Percentiles rank a stretch among this genome's conserved stretches.
Conservation (phyloP, 1,139 yeast species). For the Suhomyces yuchorum region DNA sequence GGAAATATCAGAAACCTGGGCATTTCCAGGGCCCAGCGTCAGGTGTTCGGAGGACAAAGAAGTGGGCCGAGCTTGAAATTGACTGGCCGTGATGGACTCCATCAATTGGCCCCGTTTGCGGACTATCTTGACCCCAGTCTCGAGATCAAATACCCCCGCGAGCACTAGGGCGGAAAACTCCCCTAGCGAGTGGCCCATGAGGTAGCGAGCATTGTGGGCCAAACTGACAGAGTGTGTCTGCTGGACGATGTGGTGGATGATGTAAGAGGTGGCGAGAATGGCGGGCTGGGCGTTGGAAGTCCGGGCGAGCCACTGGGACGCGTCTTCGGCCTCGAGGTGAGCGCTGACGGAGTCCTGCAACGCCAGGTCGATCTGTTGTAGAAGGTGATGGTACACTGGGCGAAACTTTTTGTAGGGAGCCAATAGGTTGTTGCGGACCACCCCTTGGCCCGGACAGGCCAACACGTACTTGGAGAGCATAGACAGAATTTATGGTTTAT, state of each 20-base stretch:
- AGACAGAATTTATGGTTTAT: neutral
- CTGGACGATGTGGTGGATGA: conserved; percentile 34
- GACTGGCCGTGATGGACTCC: conserved; percentile 27
- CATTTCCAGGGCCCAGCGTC: neutral
- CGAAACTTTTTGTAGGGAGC: conserved; percentile 24
- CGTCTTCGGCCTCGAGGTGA: conserved; percentile 18
- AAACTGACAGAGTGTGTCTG: conserved; percentile 26
- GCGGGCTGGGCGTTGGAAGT: conserved; percentile 68
- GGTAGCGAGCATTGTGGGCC: conserved; percentile 24
- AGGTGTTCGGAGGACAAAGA: neutral
- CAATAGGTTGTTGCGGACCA: conserved; percentile 32
- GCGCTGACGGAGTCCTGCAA: conserved; percentile 53
- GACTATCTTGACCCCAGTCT: conserved; percentile 51
- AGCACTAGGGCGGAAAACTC: conserved; percentile 55
- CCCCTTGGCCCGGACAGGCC: conserved; percentile 49
- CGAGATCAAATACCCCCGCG: conserved; percentile 41
- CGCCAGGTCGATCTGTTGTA: conserved; percentile 60
- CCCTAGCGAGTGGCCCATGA: conserved; percentile 63
- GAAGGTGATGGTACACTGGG: conserved; percentile 19
- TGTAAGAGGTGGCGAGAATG: conserved; percentile 50
- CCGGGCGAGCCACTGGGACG: conserved; percentile 16
- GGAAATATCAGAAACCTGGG: neutral
- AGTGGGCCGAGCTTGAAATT: neutral
- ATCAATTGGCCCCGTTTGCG: conserved; percentile 54
- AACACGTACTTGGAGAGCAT: conserved; percentile 24